Base-by-base conservation (phyloP, 2,329 filamentous ascomycete genomes). In the Talaromyces atroroseus region DNA sequence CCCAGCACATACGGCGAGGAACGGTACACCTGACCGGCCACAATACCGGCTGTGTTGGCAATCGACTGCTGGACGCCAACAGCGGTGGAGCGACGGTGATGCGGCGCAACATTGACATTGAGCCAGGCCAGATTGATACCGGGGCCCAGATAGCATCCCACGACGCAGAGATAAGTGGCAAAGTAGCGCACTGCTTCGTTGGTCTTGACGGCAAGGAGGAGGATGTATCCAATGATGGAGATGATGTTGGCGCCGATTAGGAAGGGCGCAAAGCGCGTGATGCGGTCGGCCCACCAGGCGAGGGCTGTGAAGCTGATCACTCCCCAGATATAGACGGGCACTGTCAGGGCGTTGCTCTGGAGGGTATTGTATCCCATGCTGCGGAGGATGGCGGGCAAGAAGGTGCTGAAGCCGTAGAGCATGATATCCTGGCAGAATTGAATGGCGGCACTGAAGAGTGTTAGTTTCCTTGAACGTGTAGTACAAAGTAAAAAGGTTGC, bases 381-480 rank as follows among this genome's bases (percentile, higher is more conserved):
- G 44, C 74, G 71, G 49, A 84, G 71, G 60, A 85, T 83, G 1
- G 77, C 77, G 2, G 82, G 82, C 3, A 83, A 68, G 63, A 84
- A 84, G 10, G 80, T 83, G 60, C 75, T 78, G 65, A 83, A 82
- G n/a, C 80, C 81, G 62, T 81, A 83, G 0, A 80, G 70, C 45
- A 80, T 66, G 24, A 79, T 78, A 57, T 80, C 77, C 57, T 78
- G 75, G 51, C 77, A 80, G 64, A 82, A 81, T 48, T 81, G 78
- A 18, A 78, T 78, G 23, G 67, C 59, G 5, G 74, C 76, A 56
- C 74, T 80, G 4, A 21, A 51, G 34, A 4, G 8, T n/a, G 49
- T 50, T 11, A 50, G 24, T 50, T 7, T n/a, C n/a, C n/a, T n/a
- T n/a, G n/a, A n/a, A n/a, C n/a, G n/a, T n/a, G n/a, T n/a, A n/a